Evolutionary conservation across 2,329 filamentous ascomycete species (phyloP), one percentile per base, ranked within the genome.

Genomic region (Clarireedia monteithiana): DNA sequence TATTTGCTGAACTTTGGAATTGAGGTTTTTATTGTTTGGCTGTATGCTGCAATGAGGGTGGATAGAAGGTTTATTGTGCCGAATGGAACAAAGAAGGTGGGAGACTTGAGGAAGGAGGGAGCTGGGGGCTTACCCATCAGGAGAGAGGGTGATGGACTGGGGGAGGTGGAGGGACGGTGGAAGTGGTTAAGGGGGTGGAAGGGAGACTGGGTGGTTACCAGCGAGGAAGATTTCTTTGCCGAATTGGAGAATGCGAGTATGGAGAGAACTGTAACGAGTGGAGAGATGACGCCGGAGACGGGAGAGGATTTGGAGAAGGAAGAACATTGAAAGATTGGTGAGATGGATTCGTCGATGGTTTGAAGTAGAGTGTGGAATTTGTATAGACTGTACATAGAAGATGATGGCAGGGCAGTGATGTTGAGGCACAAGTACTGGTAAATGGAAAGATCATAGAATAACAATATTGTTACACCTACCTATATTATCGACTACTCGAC

Each of bases 1-100:
- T 95, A 92, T 73, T 72, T 83, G 65, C 88, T 92, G 73, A 86
- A 88, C 72, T 94, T 88, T 66, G 74, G 73, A n/a, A 75, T 91
- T 34, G 90, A 95, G 70, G 73, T 90, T 44, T 65, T 86, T 26
- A 82, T 89, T 38, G 77, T 92, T 4, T 79, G 77, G 49, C 71
- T 84, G 7, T 91, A 88, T 71, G 77, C 84, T 0, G 65, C 87
- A n/a, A 70, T 77, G 23, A 80, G 89, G 17, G 83, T 94, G 59
- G 90, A 95, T 69, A 76, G 78, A 58, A 80, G 86, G 45, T 95
- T 92, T 73, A 78, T 85, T 66, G 74, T 94, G 23, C 88, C 88
- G 1, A 74, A 92, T 67, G 85, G 85, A 49, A 82, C 83, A 65
- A 77, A 77, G 46, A 77, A 74, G 1, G 77, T 80, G 0, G 80